Percentiles rank a stretch among this genome's conserved stretches.
Conservation (phyloP, 1,284 basidiomycete species). For the Trichosporon inkin region DNA sequence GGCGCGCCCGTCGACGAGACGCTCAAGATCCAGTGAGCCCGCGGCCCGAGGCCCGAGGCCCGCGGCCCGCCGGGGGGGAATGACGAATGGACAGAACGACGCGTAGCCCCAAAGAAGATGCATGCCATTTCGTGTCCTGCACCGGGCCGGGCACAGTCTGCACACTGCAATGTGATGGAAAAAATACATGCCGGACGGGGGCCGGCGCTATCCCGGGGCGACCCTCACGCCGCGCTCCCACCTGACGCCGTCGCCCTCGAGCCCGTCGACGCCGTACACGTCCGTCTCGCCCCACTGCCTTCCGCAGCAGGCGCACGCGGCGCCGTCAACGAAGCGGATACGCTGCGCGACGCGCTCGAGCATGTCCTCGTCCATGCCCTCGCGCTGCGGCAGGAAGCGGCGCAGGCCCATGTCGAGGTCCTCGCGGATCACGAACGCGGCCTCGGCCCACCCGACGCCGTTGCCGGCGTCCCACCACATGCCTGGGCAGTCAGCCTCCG, state of each 20-base stretch:
- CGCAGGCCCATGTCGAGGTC: background rate
- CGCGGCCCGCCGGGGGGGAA: constrained; percentile 2
- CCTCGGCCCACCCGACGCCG: constrained; percentile 1
- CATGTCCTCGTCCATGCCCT: background rate
- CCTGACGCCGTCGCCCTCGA: background rate
- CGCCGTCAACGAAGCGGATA: too few relatives aligned
- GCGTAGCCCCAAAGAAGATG: too few relatives aligned
- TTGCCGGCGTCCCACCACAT: constrained; percentile 8
- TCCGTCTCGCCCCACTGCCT: background rate
- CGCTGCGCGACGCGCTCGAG: background rate
- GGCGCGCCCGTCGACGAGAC: constrained; percentile 21
- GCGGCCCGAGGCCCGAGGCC: too few relatives aligned
- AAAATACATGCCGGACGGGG: too few relatives aligned
- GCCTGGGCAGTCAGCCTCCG: background rate
- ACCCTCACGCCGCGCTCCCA: constrained; percentile 4
- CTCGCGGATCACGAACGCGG: background rate
- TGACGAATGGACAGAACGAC: background rate
- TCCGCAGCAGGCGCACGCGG: background rate
- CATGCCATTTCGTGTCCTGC: too few relatives aligned
- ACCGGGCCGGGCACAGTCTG: too few relatives aligned
- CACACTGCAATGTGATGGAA: too few relatives aligned
- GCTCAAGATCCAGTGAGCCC: constrained; percentile 21
- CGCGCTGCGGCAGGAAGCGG: background rate
- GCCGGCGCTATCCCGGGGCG: background rate
- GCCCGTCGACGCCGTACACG: background rate